Percentiles rank a stretch among this genome's conserved stretches.
Conservation (phyloP, 169 alveolate genomes). For the Plasmodium gaboni region DNA sequence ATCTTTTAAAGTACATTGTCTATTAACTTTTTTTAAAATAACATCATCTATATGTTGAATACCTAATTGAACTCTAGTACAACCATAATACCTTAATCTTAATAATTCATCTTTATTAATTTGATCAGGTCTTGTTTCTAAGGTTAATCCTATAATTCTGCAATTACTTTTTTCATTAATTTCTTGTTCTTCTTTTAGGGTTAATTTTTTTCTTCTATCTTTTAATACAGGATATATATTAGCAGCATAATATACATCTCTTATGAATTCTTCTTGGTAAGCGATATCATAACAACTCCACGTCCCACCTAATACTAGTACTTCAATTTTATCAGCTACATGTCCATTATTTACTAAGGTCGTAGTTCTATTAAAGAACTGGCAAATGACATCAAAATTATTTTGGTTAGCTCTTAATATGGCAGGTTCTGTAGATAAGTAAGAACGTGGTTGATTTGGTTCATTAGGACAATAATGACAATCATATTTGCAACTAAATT, state of each 20-base stretch:
- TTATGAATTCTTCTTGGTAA: slow-evolving; percentile 92
- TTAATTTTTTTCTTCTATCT: slow-evolving; percentile 76
- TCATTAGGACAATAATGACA: slow-evolving; percentile 96
- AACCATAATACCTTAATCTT: slow-evolving; percentile 90
- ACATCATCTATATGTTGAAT: slow-evolving; percentile 94
- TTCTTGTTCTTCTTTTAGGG: slow-evolving; percentile 79
- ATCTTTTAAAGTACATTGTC: slow-evolving; percentile 88
- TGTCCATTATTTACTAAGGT: slow-evolving; percentile 94
- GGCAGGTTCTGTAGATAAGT: slow-evolving; percentile 97
- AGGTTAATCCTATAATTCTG: slow-evolving; percentile 85
- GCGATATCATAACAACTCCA: slow-evolving; percentile 94
- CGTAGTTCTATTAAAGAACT: slow-evolving; percentile 93
- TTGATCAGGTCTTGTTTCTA: slow-evolving; percentile 96
- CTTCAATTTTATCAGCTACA: slow-evolving; percentile 94
- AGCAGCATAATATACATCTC: slow-evolving; percentile 96
- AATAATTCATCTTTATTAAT: slow-evolving; percentile 90
- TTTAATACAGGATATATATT: slow-evolving; percentile 88
- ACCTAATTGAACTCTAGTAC: slow-evolving; percentile 95
- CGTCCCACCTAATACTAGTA: slow-evolving; percentile 95
- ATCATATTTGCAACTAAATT: slow-evolving; percentile 93
- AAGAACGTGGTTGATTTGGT: slow-evolving; percentile 96
- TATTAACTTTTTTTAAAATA: slow-evolving; percentile 87
- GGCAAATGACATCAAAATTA: slow-evolving; percentile 92
- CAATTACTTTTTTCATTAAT: slow-evolving; percentile 78
- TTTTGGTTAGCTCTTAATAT: slow-evolving; percentile 95